phyloP scores from a whole-genome alignment of 2,329 filamentous ascomycete species.

The Fusarium euwallaceae region DNA sequence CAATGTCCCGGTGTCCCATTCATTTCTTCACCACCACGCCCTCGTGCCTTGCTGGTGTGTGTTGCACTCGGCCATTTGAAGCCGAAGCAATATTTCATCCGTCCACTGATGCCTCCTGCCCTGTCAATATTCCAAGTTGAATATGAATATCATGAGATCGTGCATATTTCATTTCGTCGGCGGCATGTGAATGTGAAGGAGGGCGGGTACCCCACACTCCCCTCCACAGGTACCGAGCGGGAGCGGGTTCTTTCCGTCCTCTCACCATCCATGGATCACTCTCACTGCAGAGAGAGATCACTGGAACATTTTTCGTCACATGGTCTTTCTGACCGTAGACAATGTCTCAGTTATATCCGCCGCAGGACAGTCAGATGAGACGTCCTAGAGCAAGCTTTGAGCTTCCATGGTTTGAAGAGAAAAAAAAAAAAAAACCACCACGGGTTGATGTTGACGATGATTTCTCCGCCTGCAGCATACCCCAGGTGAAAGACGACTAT shows the following conservation, averaged over 20 bases:
- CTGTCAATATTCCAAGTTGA: slow-evolving; percentile 5
- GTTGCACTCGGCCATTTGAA: slow-evolving; percentile 29
- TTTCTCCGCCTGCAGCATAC: neutral
- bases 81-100: slow-evolving; percentile 29
- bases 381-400: neutral
- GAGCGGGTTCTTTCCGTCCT: neutral
- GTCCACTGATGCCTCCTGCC: slow-evolving; percentile 24
- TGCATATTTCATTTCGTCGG: slow-evolving; percentile 7
- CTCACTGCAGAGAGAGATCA: neutral
- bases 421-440: slow-evolving; percentile 3
- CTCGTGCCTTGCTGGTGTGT: neutral
- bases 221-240: neutral
- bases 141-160: slow-evolving; percentile 14
- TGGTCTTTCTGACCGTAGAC: neutral
- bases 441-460: neutral
- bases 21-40: neutral
- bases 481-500: slow-evolving; percentile 16
- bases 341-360: neutral
- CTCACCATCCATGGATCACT: neutral
- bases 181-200: slow-evolving; percentile 12
- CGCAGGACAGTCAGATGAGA: slow-evolving; percentile 1
- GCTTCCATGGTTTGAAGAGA: neutral
- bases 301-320: neutral
- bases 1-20: neutral
- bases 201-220: slow-evolving; percentile 9